These are phyloP conservation scores for Rhizopus delemar DNA, from an alignment of 371 early-diverging fungal species.

Conservation along the genomic window DNA sequence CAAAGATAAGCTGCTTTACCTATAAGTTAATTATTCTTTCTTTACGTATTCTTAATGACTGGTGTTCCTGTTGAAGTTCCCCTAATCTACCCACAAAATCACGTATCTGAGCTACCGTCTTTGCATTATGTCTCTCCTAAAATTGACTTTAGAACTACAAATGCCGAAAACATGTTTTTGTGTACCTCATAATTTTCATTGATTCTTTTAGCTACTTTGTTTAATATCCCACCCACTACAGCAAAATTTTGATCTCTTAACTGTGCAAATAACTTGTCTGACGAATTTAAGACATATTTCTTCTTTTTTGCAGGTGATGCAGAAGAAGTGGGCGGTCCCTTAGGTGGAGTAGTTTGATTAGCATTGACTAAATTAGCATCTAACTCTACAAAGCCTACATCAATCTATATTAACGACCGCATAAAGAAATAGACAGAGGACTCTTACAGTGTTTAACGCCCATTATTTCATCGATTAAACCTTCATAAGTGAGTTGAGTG, in stretches of 20 bases:
- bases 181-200: constrained; percentile 81
- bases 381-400: constrained; percentile 61
- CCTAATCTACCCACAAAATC: constrained; percentile 87
- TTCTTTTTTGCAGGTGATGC: constrained; percentile 61
- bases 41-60: constrained; percentile 74
- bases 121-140: constrained; percentile 79
- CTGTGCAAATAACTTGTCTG: constrained; percentile 78
- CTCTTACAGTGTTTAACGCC: constrained; percentile 66
- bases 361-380: constrained; percentile 53
- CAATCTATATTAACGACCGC: not conserved
- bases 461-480: constrained; percentile 83
- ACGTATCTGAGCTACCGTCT: constrained; percentile 85
- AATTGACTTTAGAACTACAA: not conserved
- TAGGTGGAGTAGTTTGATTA: constrained; percentile 29
- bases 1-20: too few relatives aligned
- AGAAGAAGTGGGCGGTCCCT: constrained; percentile 18
- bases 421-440: not conserved
- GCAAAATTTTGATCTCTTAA: constrained; percentile 89
- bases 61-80: constrained; percentile 81
- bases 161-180: too few relatives aligned
- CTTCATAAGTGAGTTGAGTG: constrained; percentile 94
- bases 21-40: not conserved
- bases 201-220: constrained; percentile 79
- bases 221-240: constrained; percentile 79
- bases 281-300: constrained; percentile 77